Base-by-base conservation (phyloP, 2,329 filamentous ascomycete species). In the Balansia obtecta region DNA sequence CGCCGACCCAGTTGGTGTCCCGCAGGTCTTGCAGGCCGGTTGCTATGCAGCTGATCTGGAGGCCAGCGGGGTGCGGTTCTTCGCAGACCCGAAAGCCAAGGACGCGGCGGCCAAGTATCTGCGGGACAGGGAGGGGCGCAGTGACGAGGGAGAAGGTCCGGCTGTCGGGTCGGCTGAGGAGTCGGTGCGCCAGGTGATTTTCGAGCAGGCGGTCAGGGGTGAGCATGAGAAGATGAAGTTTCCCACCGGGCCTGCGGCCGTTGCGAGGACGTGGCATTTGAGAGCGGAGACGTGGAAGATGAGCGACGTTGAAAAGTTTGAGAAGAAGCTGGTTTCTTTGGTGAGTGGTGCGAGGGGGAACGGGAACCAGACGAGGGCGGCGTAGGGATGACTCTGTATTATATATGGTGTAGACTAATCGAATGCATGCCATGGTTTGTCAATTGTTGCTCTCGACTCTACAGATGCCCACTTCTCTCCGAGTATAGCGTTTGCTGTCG, bases 301-400 rank as follows among this genome's bases (percentile, higher is more conserved):
- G 13, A 57, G 54, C 44, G 62, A 70, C 32, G 60, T 64, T 45
- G 60, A 63, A 47, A 60, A 57, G 39, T 72, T 72, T 50, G 64
- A 71, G 62, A 61, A 54, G 30, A 72, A 71, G 63, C 50, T 71
- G 45, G 55, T 56, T 40, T 61, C 64, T 46, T 52, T 70, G 52
- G 45, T 64, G 51, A 56, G 52, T 58, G 52, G 12, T 10, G 50
- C 33, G 34, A 53, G 47, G 53, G 56, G 45, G 52, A 52, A 45
- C 54, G 60, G 11, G 15, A 54, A 46, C 51, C 30, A 55, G 53
- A 27, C 45, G 54, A 45, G 44, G 32, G 54, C 61, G 56, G 55
- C 9, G 8, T 8, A n/a, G 46, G 7, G 6, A 41, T n/a, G 37
- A 47, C 1, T 27, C 27, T 27, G 27, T 27, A 27, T 6, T 27